Evolutionary conservation across 2,329 filamentous ascomycete genomes (phyloP).

Genomic region (Thelonectria discophora): DNA sequence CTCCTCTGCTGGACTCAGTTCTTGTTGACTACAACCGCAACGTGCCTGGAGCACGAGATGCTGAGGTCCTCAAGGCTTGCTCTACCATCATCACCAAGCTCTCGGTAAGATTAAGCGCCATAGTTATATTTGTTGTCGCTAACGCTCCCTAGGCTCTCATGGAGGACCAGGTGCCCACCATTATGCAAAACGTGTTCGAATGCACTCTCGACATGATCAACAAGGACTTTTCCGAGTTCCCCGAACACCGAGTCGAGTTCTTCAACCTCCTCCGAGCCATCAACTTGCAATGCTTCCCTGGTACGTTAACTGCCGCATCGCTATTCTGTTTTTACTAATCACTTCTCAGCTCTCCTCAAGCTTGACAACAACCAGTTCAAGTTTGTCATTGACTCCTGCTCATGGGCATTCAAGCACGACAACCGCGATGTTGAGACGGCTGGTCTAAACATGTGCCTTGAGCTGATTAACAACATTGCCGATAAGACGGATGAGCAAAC

Average conservation of each 20-base stretch:
- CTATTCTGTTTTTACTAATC: background rate
- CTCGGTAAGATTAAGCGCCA: slow-evolving; percentile 71
- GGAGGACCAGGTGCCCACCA: slow-evolving; percentile 97
- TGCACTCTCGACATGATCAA: slow-evolving; percentile 99
- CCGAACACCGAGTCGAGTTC: slow-evolving; percentile 98
- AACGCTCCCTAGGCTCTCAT: slow-evolving; percentile 74
- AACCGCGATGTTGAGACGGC: slow-evolving; percentile 97
- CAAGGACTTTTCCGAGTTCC: slow-evolving; percentile 99
- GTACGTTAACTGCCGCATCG: slow-evolving; percentile 46
- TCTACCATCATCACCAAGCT: slow-evolving; percentile 97
- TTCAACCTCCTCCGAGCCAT: slow-evolving; percentile 97
- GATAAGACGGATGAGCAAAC: slow-evolving; percentile 88
- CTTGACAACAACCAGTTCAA: slow-evolving; percentile 98
- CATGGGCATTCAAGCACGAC: slow-evolving; percentile 99
- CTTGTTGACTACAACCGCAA: slow-evolving; percentile 97
- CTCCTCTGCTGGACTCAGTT: slow-evolving; percentile 92
- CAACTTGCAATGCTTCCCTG: slow-evolving; percentile 96
- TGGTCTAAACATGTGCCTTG: slow-evolving; percentile 96
- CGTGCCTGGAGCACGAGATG: slow-evolving; percentile 92
- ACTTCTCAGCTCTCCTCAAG: slow-evolving; percentile 75
- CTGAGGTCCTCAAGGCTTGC: slow-evolving; percentile 97
- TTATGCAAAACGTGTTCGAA: slow-evolving; percentile 99
- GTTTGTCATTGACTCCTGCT: slow-evolving; percentile 98
- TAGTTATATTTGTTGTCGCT: background rate
- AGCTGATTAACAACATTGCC: slow-evolving; percentile 96